Base-by-base conservation (phyloP, 148 eudicot species). In the Dysphania ambrosioides region DNA sequence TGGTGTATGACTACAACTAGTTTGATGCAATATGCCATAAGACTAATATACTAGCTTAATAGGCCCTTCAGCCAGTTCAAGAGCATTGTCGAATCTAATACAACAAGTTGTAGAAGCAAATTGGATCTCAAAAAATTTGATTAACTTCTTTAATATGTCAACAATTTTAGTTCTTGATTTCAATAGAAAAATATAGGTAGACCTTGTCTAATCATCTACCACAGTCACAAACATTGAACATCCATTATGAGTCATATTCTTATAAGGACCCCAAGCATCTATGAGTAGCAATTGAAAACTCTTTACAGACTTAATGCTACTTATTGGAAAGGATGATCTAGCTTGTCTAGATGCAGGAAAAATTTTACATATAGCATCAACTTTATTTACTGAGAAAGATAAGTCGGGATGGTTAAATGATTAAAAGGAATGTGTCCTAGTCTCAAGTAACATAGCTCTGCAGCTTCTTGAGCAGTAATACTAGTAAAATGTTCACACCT, bases 21-120 rank as follows among this genome's bases (percentile, higher is more conserved):
- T 73, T 29, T 73, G 58, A 38, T 74, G 69, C 1, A 74, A 0
- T 15, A 63, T 62, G 0, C 70, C 77, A 15, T 18, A 41, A 4
- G 7, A 3, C 7, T 5, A 1, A 31, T 3, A 47, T 8, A 40
- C 15, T 11, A 26, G 0, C 8, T 2, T 0, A 8, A 11, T 9
- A 4, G 2, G 0, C 0, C 40, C 36, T 1, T 27, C 36, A 8
- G 19, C 24, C 7, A 73, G 27, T 19, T 73, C 68, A 0, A 18
- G 1, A 10, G 40, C 77, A 63, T 74, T 74, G 5, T 74, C 77
- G 1, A 27, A 3, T 11, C 58, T 24, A 4, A 74, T 63, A 1
- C 0, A 5, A 5, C 29, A 1, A 0, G 44, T 8, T 8, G 0
- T 11, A 10, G 1, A 6, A n/a, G 6, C 0, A 29, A 63, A 60